A percentile compares a stretch with the other conserved stretches of the same genome.
These are phyloP conservation scores for Orbilia ellipsospora DNA, from an alignment of 2,329 filamentous ascomycete species.

Conservation along the genomic window DNA sequence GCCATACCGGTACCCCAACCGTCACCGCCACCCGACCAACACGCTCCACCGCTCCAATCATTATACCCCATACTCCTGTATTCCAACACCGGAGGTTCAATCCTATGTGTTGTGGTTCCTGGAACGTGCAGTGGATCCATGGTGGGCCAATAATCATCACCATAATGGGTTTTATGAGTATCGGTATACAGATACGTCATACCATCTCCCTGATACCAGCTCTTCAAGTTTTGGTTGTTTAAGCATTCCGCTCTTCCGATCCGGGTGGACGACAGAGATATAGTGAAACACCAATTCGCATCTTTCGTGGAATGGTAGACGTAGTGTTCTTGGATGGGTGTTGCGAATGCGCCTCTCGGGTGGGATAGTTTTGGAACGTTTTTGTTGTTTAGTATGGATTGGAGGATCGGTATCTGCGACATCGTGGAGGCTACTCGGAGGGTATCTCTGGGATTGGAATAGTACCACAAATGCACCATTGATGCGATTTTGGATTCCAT, in stretches of 20 bases:
- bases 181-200: constrained; percentile 54
- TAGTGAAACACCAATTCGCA: constrained; percentile 35
- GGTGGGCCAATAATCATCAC: constrained; percentile 53
- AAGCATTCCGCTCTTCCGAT: constrained; percentile 36
- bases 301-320: constrained; percentile 27
- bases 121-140: constrained; percentile 55
- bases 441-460: constrained; percentile 12
- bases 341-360: constrained; percentile 24
- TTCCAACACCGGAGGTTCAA: constrained; percentile 2
- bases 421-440: constrained; percentile 6
- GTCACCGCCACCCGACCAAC: constrained; percentile 45
- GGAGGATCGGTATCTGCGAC: constrained; percentile 19
- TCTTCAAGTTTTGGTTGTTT: constrained; percentile 30
- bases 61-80: constrained; percentile 49
- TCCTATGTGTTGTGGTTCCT: constrained; percentile 45
- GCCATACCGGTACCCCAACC: constrained; percentile 19
- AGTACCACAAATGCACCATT: constrained; percentile 19
- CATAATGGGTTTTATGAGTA: constrained; percentile 45
- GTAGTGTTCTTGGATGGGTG: constrained; percentile 46
- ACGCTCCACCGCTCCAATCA: constrained; percentile 47
- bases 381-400: constrained; percentile 16
- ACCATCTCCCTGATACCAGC: constrained; percentile 54
- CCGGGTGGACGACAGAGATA: constrained; percentile 27
- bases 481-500: constrained; percentile 11
- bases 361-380: neutral